Conservation (phyloP, 225 moss, liverwort and hornwort species). For the Lunularia cruciata region DNA sequence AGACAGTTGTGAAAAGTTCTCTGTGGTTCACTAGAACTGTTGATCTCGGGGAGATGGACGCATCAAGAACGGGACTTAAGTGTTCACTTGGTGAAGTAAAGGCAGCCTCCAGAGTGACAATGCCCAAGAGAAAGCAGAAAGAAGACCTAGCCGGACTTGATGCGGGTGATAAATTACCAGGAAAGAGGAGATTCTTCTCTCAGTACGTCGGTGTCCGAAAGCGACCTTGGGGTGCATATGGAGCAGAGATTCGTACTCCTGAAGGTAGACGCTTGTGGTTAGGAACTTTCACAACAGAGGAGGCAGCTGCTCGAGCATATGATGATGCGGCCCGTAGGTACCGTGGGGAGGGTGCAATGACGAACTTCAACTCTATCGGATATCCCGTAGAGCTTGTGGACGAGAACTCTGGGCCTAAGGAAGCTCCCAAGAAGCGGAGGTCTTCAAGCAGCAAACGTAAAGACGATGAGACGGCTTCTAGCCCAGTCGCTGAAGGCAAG, state of each 20-base stretch:
- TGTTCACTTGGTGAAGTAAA: conserved; percentile 77
- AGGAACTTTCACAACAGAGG: conserved; percentile 96
- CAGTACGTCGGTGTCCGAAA: conserved; percentile 94
- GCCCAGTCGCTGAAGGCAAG: conserved; percentile 29
- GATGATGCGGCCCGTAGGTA: conserved; percentile 90
- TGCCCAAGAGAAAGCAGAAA: conserved; percentile 64
- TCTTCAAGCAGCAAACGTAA: conserved; percentile 48
- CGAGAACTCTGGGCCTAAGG: conserved; percentile 43
- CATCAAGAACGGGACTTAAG: conserved; percentile 72
- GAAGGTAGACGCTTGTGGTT: conserved; percentile 94
- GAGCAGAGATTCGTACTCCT: conserved; percentile 97
- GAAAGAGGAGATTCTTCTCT: conserved; percentile 83
- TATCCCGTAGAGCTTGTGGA: conserved; percentile 48
- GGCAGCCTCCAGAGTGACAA: conserved; percentile 46
- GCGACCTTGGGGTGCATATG: conserved; percentile 98
- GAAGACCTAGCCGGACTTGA: conserved; percentile 53
- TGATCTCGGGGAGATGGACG: conserved; percentile 85
- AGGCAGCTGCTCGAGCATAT: conserved; percentile 93
- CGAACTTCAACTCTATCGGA: conserved; percentile 68
- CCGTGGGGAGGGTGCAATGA: conserved; percentile 92
- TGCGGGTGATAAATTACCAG: conserved; percentile 49
- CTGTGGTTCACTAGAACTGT: conserved; percentile 57
- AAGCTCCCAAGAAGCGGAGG: conserved; percentile 55
- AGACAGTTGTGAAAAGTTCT: conserved; percentile 42
- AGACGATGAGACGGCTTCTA: conserved; percentile 37